These are phyloP conservation scores for Eucalyptus cloeziana DNA, from an alignment of 345 rosid genomes.

Conservation along the genomic window DNA sequence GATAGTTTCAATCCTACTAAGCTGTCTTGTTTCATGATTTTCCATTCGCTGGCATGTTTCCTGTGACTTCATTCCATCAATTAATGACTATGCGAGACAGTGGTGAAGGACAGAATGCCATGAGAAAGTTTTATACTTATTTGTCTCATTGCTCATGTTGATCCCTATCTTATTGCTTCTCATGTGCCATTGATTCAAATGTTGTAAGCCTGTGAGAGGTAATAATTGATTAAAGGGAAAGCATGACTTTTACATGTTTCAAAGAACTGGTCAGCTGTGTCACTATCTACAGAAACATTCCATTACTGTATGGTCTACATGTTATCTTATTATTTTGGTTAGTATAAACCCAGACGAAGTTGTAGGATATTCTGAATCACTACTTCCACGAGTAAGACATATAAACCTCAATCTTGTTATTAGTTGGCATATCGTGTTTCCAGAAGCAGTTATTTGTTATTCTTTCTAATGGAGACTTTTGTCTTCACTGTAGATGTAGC, in stretches of 20 bases:
- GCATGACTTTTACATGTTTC: neutral
- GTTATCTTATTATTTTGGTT: neutral
- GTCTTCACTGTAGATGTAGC: constrained; percentile 50
- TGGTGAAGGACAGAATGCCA: neutral
- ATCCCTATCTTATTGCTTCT: neutral
- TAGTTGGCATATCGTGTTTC: neutral
- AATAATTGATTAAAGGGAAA: neutral
- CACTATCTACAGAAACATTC: neutral
- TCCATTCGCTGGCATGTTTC: neutral
- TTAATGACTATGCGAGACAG: neutral
- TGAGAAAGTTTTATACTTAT: neutral
- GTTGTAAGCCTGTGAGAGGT: neutral
- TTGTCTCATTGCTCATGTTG: neutral
- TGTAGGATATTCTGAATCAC: neutral
- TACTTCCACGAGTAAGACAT: neutral
- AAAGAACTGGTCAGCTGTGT: neutral
- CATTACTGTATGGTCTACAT: neutral
- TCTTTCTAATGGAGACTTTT: neutral
- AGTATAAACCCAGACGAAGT: neutral
- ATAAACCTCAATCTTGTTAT: neutral
- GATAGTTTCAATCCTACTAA: neutral
- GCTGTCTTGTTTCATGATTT: neutral
- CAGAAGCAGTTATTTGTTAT: neutral
- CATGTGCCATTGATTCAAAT: neutral
- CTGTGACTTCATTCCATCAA: neutral